Evolutionary conservation across 148 eudicot species (phyloP), one percentile per base, ranked within the genome.

Genomic region (Fagopyrum esculentum): DNA sequence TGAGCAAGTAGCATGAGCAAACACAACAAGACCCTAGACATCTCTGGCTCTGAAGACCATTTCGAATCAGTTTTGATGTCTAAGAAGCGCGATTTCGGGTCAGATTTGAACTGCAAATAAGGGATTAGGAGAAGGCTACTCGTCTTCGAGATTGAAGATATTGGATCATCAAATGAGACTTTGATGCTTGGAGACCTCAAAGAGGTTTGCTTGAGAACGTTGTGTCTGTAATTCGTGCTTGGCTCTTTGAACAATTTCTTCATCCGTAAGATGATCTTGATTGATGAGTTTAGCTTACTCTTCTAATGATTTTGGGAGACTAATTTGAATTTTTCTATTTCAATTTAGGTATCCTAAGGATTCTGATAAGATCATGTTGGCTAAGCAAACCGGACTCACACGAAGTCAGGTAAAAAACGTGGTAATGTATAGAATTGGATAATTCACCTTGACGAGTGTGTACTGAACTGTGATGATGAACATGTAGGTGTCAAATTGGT

Each of bases 121-220:
- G 69, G 73, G 82, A 72, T n/a, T 90, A 9, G 94, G 78, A 51
- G 78, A 59, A 8, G 57, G 79, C 43, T 85, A 86, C 0, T 70
- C 75, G 1, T 79, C 80, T 3, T 82, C 90, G 22, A 82, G 90
- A 69, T 78, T 89, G 11, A 84, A 83, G 77, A 84, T 87, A 48
- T 89, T 87, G 0, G 93, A 89, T 50, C 88, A 87, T 73, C 93
- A 89, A 57, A 77, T 86, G 0, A 63, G 93, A 9, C 93, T 87
- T 22, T 91, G 87, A 89, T 72, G 93, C 93, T 66, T 89, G 93
- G 93, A 85, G 91, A 45, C 93, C 93, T 22, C 93, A 89, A 71
- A 81, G 93, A 77, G 93, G 93, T 6, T 82, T 89, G 78, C 93
- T 90, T 15, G 93, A 89, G 72, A 86, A 90, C 13, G 86, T 90